Evolutionary conservation across 176 grass and related monocot species (phyloP).

Genomic region (Aegilops umbellulata): DNA sequence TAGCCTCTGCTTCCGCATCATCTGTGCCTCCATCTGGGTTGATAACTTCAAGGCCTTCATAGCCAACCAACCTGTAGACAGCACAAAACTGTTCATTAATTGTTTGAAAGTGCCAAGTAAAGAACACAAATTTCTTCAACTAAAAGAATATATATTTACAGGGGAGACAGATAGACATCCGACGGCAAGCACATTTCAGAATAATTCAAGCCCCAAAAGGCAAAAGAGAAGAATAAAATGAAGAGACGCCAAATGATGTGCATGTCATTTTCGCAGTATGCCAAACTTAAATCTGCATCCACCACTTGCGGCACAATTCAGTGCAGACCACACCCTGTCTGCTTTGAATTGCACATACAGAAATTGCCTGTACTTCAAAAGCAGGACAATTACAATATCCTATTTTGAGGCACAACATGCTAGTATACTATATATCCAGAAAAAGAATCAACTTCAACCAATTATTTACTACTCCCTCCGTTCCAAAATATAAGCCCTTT

Average conservation of each 20-base stretch:
- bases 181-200: not conserved
- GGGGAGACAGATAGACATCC: not conserved
- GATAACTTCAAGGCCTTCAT: slow-evolving; percentile 97
- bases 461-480: not conserved
- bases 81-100: not conserved
- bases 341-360: not conserved
- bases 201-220: not conserved
- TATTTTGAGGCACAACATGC: not conserved
- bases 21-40: slow-evolving; percentile 91
- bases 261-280: not conserved
- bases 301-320: not conserved
- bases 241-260: not conserved
- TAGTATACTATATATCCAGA: not conserved
- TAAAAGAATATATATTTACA: not conserved
- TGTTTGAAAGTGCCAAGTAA: slow-evolving; percentile 3
- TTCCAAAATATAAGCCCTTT: no score
- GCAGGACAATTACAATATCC: not conserved
- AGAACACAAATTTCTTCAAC: not conserved
- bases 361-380: not conserved
- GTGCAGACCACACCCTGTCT: not conserved
- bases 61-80: slow-evolving; percentile 64
- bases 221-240: not conserved
- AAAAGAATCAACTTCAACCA: not conserved
- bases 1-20: slow-evolving; percentile 85
- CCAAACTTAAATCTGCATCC: not conserved